Evolutionary conservation across 805 yeast species (phyloP).

Genomic region (Candida silvicultrix): DNA sequence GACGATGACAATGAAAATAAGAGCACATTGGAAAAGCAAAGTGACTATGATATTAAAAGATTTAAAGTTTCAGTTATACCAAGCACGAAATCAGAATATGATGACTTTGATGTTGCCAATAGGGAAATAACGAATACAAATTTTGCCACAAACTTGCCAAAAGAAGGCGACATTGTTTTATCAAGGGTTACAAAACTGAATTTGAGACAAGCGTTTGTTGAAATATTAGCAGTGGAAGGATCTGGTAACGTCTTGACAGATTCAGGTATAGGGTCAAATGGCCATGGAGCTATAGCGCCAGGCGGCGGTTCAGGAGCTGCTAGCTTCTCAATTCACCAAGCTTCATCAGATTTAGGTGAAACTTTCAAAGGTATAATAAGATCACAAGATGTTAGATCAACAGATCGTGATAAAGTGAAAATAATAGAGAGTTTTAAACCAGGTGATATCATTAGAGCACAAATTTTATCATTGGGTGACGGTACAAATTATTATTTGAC

Average conservation of each 20-base stretch:
- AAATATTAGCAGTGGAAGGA: slow-evolving; percentile 65
- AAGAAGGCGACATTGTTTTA: slow-evolving; percentile 78
- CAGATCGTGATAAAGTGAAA: slow-evolving; percentile 84
- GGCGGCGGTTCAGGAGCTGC: slow-evolving; percentile 55
- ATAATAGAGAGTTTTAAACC: slow-evolving; percentile 77
- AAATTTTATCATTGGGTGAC: slow-evolving; percentile 81
- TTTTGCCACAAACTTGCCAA: slow-evolving; percentile 55
- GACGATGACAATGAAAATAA: slow-evolving; percentile 10
- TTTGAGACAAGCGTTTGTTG: slow-evolving; percentile 68
- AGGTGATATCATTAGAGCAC: slow-evolving; percentile 87
- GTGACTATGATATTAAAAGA: slow-evolving; percentile 12
- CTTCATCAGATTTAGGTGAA: slow-evolving; percentile 75
- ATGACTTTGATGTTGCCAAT: slow-evolving; percentile 4
- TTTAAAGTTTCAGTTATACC: slow-evolving; percentile 25
- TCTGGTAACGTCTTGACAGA: slow-evolving; percentile 52
- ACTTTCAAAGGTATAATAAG: slow-evolving; percentile 83
- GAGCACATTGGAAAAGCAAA: slow-evolving; percentile 1
- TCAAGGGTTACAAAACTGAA: slow-evolving; percentile 66
- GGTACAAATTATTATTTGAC: slow-evolving; percentile 85
- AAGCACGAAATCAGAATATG: slow-evolving; percentile 8
- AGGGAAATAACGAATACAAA: slow-evolving; percentile 15
- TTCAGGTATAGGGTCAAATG: slow-evolving; percentile 60
- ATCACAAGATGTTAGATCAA: slow-evolving; percentile 82
- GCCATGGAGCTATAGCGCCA: slow-evolving; percentile 30
- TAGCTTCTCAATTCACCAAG: slow-evolving; percentile 34